These are phyloP conservation scores for Melastoma candidum DNA, from an alignment of 441 rosid genomes.

Conservation along the genomic window DNA sequence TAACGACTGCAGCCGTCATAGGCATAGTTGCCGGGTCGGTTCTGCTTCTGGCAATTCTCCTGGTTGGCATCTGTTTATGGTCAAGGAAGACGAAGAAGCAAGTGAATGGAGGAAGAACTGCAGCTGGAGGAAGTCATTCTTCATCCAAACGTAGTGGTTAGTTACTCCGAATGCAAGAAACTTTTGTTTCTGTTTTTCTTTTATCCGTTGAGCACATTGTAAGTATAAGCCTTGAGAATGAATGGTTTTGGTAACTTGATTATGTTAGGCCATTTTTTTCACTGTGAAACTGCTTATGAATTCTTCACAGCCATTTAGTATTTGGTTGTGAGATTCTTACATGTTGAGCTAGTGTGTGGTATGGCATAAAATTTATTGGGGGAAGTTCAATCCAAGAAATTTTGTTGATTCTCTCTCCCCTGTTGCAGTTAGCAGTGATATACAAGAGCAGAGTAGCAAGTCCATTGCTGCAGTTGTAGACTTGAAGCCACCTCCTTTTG, in stretches of 20 bases:
- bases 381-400: not conserved
- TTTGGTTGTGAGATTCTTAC: too few species aligned
- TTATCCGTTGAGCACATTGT: not conserved
- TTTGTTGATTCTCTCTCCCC: not conserved
- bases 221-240: not conserved
- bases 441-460: constrained; percentile 62
- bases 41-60: constrained; percentile 33
- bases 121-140: constrained; percentile 41
- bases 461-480: constrained; percentile 60
- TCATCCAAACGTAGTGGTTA: constrained; percentile 34
- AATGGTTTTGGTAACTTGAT: not conserved
- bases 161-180: constrained; percentile 11
- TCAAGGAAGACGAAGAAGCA: constrained; percentile 40
- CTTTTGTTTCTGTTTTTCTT: constrained; percentile 4
- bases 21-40: constrained; percentile 62
- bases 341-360: too few species aligned
- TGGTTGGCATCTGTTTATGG: constrained; percentile 43
- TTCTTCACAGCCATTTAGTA: too few species aligned
- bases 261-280: not conserved
- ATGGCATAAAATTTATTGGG: too few species aligned
- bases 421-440: constrained; percentile 31
- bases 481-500: constrained; percentile 60
- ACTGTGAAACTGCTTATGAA: too few species aligned
- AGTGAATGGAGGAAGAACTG: constrained; percentile 35
- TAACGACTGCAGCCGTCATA: constrained; percentile 45